A percentile compares a stretch with the other conserved stretches of the same genome.
Evolutionary conservation across 2,329 filamentous ascomycete genomes (phyloP).

Genomic region (Colletotrichum australisinense): DNA sequence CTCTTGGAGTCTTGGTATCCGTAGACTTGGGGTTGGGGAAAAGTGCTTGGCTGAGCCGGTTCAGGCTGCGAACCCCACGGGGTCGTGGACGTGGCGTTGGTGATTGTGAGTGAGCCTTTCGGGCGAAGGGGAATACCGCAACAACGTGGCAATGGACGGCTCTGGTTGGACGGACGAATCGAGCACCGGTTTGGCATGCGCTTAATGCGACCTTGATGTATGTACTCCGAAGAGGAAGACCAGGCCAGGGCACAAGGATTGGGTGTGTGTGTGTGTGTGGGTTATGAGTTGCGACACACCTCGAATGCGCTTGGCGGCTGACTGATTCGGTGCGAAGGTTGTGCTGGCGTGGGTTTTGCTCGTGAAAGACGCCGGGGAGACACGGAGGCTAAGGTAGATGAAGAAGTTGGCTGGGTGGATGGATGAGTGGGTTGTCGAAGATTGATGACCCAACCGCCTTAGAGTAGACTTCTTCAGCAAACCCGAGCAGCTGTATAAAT

Average conservation of each 20-base stretch:
- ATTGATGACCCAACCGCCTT: neutral
- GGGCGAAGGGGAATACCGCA: conserved; percentile 38
- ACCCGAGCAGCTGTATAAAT: neutral
- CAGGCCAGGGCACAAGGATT: neutral
- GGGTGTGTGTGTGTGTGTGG: conserved; percentile 11
- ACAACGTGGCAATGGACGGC: conserved; percentile 30
- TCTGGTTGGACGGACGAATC: conserved; percentile 37
- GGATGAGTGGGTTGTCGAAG: neutral
- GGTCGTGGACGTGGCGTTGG: conserved; percentile 5
- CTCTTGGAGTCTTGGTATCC: neutral
- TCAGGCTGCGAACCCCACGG: conserved; percentile 31
- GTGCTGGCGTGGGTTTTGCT: conserved; percentile 9
- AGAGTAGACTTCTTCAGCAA: neutral
- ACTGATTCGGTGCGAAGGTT: conserved; percentile 13
- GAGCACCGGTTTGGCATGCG: conserved; percentile 5
- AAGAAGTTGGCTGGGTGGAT: neutral
- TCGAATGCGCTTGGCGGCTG: conserved; percentile 27
- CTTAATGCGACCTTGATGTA: conserved; percentile 36
- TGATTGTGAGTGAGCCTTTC: conserved; percentile 33
- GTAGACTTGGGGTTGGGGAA: neutral
- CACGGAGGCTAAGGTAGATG: neutral
- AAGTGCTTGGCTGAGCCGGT: conserved; percentile 12
- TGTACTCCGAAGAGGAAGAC: neutral
- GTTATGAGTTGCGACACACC: conserved; percentile 11
- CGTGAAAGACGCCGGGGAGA: conserved; percentile 8